A percentile compares a stretch with the other conserved stretches of the same genome.
These are phyloP conservation scores for Pelargonium nanum DNA, from an alignment of 345 rosid genomes.

Conservation along the genomic window DNA sequence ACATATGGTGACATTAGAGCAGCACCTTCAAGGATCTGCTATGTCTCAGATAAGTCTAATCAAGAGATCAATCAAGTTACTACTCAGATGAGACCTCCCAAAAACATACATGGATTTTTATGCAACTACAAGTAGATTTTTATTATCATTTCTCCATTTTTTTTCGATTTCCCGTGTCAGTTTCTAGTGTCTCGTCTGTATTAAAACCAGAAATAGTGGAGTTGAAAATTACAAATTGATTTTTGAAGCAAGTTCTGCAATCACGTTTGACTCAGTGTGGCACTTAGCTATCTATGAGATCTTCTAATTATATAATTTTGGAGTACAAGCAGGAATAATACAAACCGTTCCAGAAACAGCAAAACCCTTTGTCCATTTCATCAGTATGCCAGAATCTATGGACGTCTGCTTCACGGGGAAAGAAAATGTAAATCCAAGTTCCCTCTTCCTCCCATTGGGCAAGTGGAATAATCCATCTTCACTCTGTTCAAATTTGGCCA, in stretches of 20 bases:
- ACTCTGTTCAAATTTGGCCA: conserved; percentile 41
- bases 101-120: background rate
- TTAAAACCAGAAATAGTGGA: no score
- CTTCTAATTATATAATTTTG: background rate
- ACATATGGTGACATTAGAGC: no score
- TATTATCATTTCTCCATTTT: no score
- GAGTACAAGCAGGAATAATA: conserved; percentile 2
- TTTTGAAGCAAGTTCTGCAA: background rate
- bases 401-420: conserved; percentile 77
- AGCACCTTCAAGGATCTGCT: no score
- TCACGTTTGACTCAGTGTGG: background rate
- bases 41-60: no score
- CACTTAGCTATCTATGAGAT: no score
- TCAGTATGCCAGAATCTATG: conserved; percentile 63
- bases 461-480: conserved; percentile 46
- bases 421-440: conserved; percentile 81
- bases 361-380: conserved; percentile 86
- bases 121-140: no score
- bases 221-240: no score
- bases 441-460: conserved; percentile 50
- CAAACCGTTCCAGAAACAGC: conserved; percentile 78
- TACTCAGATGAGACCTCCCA: background rate
- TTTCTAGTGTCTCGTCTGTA: no score
- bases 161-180: no score
- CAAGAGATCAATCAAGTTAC: background rate